Percentiles rank a stretch among this genome's conserved stretches.
Evolutionary conservation across 768 basidiomycete species (phyloP).

Genomic region (Lentinula detonsa): DNA sequence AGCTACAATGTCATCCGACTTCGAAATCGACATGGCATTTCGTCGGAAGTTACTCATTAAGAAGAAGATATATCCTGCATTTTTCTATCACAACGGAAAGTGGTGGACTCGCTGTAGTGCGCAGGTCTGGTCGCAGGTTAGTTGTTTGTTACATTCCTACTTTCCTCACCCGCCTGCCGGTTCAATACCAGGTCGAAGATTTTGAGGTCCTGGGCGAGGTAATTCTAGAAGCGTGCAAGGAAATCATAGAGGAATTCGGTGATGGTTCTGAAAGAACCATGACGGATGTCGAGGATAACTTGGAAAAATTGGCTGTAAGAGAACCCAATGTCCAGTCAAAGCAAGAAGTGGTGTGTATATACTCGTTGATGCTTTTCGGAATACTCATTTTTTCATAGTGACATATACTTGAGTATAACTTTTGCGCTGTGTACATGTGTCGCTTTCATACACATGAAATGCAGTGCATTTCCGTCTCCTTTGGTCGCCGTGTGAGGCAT

Average conservation of each 20-base stretch:
- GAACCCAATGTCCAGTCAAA: background rate
- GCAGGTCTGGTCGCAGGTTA: slow-evolving; percentile 34
- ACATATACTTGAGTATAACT: too few species aligned
- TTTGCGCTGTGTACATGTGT: too few species aligned
- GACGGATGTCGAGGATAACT: background rate
- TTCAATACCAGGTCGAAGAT: slow-evolving; percentile 10
- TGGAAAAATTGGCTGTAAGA: background rate
- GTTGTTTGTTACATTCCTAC: background rate
- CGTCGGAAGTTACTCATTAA: slow-evolving; percentile 21
- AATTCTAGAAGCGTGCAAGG: slow-evolving; percentile 6
- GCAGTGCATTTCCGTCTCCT: too few species aligned
- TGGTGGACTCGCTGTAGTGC: slow-evolving; percentile 37
- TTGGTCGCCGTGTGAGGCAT: too few species aligned
- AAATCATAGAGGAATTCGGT: slow-evolving; percentile 4
- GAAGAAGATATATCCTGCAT: slow-evolving; percentile 24
- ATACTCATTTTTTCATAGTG: too few species aligned
- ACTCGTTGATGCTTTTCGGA: too few species aligned
- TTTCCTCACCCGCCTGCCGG: background rate
- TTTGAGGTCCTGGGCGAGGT: slow-evolving; percentile 13
- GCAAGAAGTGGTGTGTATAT: background rate
- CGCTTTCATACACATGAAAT: too few species aligned
- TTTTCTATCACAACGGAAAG: slow-evolving; percentile 27
- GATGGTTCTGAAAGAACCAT: background rate
- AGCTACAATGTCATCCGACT: slow-evolving; percentile 10
- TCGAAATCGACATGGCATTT: slow-evolving; percentile 18